A percentile compares a stretch with the other conserved stretches of the same genome.
phyloP scores from a whole-genome alignment of 2,329 filamentous ascomycete species.

The Acarospora socialis region DNA sequence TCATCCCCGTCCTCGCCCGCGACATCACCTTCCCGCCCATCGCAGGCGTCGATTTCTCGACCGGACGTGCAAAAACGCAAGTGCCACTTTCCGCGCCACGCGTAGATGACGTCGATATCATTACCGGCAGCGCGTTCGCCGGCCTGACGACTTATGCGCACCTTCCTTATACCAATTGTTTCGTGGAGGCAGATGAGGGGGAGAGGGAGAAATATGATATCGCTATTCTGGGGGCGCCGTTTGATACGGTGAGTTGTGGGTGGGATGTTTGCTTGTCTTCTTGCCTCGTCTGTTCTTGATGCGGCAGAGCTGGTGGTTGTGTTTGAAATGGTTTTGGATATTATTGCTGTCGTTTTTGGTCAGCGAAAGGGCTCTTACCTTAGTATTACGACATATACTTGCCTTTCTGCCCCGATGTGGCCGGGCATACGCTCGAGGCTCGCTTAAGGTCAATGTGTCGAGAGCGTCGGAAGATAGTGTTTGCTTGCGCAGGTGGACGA shows the following conservation, averaged over 20 bases:
- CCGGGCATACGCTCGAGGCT: too few species aligned
- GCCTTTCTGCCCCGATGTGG: too few species aligned
- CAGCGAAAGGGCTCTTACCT: too few species aligned
- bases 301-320: neutral
- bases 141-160: conserved; percentile 22
- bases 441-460: too few species aligned
- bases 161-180: conserved; percentile 21
- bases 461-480: too few species aligned
- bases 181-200: conserved; percentile 14
- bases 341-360: too few species aligned
- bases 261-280: too few species aligned
- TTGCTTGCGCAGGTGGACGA: too few species aligned
- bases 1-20: conserved; percentile 1
- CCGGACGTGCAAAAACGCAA: conserved; percentile 11
- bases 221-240: conserved; percentile 37
- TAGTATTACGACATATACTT: too few species aligned
- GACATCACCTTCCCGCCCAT: conserved; percentile 21
- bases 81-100: conserved; percentile 11
- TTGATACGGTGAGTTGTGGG: conserved; percentile 34
- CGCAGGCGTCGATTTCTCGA: conserved; percentile 10
- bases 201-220: conserved; percentile 21
- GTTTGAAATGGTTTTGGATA: too few species aligned
- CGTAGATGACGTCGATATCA: conserved; percentile 27
- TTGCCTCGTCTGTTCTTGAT: neutral
- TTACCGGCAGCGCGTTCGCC: conserved; percentile 29